Base-by-base conservation (phyloP, 2,329 filamentous ascomycete genomes). In the Pseudofabraea citricarpa region DNA sequence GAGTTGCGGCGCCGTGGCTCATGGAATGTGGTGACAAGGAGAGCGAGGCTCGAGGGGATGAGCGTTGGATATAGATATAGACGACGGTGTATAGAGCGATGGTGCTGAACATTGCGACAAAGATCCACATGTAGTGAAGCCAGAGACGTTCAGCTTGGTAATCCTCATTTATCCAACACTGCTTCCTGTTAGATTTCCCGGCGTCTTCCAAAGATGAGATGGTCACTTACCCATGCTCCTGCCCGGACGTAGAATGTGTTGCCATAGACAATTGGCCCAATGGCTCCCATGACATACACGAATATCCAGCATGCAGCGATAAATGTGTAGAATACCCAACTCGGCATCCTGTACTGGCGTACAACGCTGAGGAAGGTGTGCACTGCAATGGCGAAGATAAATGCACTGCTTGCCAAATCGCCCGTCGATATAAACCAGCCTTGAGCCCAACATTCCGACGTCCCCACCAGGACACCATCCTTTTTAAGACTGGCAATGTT, bases 401-500 rank as follows among this genome's bases (percentile, higher is more conserved):
- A 87, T 41, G 83, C 73, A 48, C 80, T 83, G 19, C 77, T 81
- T 0, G 80, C 72, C 42, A 87, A 56, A 49, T 85, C 81, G 22
- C 83, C 84, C 0, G 75, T 77, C 4, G 80, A 83, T 3, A 87
- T 68, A 37, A 87, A 78, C 62, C 82, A 81, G n/a, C 81, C 83
- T 60, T 88, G 83, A 0, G 73, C 73, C 53, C 69, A 74, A 62
- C 83, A 87, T 5, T 74, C 67, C 2, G 67, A 52, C 0, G 72
- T 73, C 2, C 70, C 70, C 1, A 81, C 76, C 2, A 71, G 54
- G 13, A 87, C 72, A 0, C 65, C 68, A 57, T 83, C 68, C 12
- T 66, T 58, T 1, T 63, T 59, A 5, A 85, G 65, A 74, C 82
- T 83, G 26, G 73, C 65, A 4, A 73, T 71, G 48, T 81, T 85